Conservation (phyloP, 805 yeast genomes). For the Cyberlindnera misumaiensis region DNA sequence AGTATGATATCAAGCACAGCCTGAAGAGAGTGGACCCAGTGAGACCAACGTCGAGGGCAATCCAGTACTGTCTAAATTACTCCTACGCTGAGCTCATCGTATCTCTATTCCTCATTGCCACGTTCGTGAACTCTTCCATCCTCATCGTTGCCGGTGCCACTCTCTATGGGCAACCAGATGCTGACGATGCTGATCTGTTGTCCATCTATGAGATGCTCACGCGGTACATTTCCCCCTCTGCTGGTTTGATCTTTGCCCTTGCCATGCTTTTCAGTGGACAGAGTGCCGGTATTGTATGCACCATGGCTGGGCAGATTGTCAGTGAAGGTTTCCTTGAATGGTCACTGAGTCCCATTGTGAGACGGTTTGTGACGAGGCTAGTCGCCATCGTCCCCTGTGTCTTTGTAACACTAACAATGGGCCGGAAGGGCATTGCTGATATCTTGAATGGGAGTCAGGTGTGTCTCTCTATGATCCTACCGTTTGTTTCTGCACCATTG, state of each 20-base stretch:
- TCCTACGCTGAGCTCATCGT: conserved; percentile 79
- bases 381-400: conserved; percentile 83
- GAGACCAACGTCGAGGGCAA: conserved; percentile 75
- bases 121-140: conserved; percentile 89
- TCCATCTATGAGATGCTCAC: conserved; percentile 70
- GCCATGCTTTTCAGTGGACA: conserved; percentile 91
- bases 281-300: conserved; percentile 91
- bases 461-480: conserved; percentile 69
- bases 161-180: conserved; percentile 53
- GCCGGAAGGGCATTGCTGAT: conserved; percentile 73
- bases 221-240: conserved; percentile 70
- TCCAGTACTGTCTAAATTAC: conserved; percentile 69
- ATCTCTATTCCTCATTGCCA: conserved; percentile 78
- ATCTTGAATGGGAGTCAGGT: conserved; percentile 81
- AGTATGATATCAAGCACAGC: conserved; percentile 58
- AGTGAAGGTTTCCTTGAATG: conserved; percentile 83
- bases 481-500: conserved; percentile 84
- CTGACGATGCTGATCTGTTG: conserved; percentile 74
- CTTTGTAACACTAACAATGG: conserved; percentile 61
- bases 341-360: conserved; percentile 74
- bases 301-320: conserved; percentile 90
- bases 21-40: conserved; percentile 35
- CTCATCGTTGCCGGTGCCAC: conserved; percentile 90
- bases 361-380: conserved; percentile 74
- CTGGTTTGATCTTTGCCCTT: conserved; percentile 82